Conservation (phyloP, 2,329 filamentous ascomycete genomes). For the Cladosporium austrohemisphaericum region DNA sequence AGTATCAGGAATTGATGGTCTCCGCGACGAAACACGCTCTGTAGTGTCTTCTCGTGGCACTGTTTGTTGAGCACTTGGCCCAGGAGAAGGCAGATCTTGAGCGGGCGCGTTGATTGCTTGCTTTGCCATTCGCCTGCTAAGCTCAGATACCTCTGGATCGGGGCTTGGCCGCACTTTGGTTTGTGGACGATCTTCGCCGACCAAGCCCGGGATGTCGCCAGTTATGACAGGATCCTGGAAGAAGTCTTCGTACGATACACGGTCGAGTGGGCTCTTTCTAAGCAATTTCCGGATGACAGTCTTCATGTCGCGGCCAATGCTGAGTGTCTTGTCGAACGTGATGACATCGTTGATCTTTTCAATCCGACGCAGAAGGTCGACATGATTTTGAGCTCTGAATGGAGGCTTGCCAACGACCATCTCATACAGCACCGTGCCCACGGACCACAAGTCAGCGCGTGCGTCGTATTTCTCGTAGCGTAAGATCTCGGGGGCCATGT, state of each 20-base stretch:
- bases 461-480: constrained; percentile 97
- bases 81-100: constrained; percentile 14
- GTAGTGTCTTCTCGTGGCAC: constrained; percentile 20
- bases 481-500: constrained; percentile 98
- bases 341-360: constrained; percentile 84
- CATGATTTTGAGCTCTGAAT: constrained; percentile 89
- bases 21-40: constrained; percentile 17
- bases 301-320: constrained; percentile 73
- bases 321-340: constrained; percentile 55
- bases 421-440: constrained; percentile 91
- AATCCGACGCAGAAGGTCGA: constrained; percentile 88
- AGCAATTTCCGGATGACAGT: constrained; percentile 73
- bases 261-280: constrained; percentile 79
- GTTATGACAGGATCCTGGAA: constrained; percentile 58
- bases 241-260: constrained; percentile 81
- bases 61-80: constrained; percentile 20
- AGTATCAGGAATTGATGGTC: constrained; percentile 27
- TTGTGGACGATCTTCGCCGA: constrained; percentile 29
- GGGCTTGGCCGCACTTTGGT: constrained; percentile 20
- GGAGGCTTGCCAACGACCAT: constrained; percentile 90
- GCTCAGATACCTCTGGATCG: constrained; percentile 28
- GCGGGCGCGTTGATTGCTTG: constrained; percentile 27
- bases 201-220: constrained; percentile 32
- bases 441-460: constrained; percentile 95
- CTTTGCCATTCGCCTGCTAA: constrained; percentile 31